A percentile compares a stretch with the other conserved stretches of the same genome.
Conservation (phyloP, 306 rosid genomes). For the Vigna mungo region DNA sequence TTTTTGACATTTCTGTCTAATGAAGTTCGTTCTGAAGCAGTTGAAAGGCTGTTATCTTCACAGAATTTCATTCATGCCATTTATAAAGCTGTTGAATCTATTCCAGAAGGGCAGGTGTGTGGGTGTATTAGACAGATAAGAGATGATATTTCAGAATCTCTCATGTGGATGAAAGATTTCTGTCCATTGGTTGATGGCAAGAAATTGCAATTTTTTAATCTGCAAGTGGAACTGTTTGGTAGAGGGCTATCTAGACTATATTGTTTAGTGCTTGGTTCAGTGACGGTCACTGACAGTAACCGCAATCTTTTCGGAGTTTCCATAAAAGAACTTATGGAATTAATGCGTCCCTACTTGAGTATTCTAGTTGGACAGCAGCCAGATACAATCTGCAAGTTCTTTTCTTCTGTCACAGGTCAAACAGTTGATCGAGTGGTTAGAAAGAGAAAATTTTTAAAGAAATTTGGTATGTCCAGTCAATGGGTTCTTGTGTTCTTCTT, state of each 20-base stretch:
- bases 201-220: slow-evolving; percentile 50
- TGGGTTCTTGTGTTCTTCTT: slow-evolving; percentile 83
- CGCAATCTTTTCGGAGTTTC: slow-evolving; percentile 67
- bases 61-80: slow-evolving; percentile 63
- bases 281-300: slow-evolving; percentile 75
- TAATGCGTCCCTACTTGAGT: slow-evolving; percentile 70
- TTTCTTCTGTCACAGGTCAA: slow-evolving; percentile 58
- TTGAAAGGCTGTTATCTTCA: slow-evolving; percentile 69
- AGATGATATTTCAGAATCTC: slow-evolving; percentile 71
- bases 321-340: slow-evolving; percentile 62
- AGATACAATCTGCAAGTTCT: slow-evolving; percentile 63
- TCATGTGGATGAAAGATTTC: slow-evolving; percentile 67
- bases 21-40: slow-evolving; percentile 65
- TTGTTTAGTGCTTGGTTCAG: slow-evolving; percentile 70
- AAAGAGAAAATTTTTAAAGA: slow-evolving; percentile 53
- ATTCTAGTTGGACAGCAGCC: slow-evolving; percentile 64
- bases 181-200: slow-evolving; percentile 47
- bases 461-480: slow-evolving; percentile 62
- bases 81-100: slow-evolving; percentile 62
- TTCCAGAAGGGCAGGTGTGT: slow-evolving; percentile 92
- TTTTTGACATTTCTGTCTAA: slow-evolving; percentile 54
- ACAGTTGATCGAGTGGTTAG: slow-evolving; percentile 45
- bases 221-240: slow-evolving; percentile 71
- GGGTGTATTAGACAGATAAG: slow-evolving; percentile 66
- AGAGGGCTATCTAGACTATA: slow-evolving; percentile 82